These are phyloP conservation scores for Rhizopogon vulgaris DNA, from an alignment of 768 basidiomycete genomes.

Conservation along the genomic window DNA sequence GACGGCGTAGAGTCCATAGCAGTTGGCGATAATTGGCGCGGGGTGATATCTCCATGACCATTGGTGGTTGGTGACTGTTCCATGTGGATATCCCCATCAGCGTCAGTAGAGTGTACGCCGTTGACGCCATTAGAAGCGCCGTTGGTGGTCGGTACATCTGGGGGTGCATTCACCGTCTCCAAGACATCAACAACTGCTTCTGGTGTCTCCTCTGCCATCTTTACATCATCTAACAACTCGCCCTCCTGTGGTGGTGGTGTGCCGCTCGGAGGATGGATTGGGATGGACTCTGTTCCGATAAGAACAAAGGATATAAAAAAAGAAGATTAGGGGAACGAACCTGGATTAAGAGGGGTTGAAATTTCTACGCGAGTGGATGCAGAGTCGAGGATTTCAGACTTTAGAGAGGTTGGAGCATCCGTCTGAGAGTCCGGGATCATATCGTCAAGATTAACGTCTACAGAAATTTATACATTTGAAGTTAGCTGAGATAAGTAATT, in stretches of 20 bases:
- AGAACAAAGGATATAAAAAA: constrained; percentile 18
- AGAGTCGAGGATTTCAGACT: constrained; percentile 33
- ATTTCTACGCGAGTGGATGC: constrained; percentile 32
- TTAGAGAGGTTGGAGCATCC: constrained; percentile 46
- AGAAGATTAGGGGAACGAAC: constrained; percentile 31
- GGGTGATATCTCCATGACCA: constrained; percentile 19
- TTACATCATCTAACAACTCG: constrained; percentile 46
- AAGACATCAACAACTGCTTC: constrained; percentile 13
- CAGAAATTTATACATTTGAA: constrained; percentile 25
- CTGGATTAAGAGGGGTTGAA: constrained; percentile 41
- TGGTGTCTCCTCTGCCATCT: constrained; percentile 44
- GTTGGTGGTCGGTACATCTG: constrained; percentile 6
- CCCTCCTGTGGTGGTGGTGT: constrained; percentile 41
- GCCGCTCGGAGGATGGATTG: constrained; percentile 38
- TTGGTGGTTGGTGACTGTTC: constrained; percentile 14
- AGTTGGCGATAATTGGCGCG: constrained; percentile 35
- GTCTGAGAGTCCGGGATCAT: neutral
- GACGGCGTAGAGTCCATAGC: constrained; percentile 28
- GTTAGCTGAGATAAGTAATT: constrained; percentile 30
- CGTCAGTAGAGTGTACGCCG: constrained; percentile 14
- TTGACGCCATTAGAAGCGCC: constrained; percentile 24
- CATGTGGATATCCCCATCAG: constrained; percentile 28
- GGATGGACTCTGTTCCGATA: constrained; percentile 34
- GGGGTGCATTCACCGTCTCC: constrained; percentile 9
- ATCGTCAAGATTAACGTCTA: neutral